Evolutionary conservation across 495 filamentous ascomycete genomes (phyloP), one percentile per base, ranked within the genome.

Genomic region (Hypoxylon perforatum): DNA sequence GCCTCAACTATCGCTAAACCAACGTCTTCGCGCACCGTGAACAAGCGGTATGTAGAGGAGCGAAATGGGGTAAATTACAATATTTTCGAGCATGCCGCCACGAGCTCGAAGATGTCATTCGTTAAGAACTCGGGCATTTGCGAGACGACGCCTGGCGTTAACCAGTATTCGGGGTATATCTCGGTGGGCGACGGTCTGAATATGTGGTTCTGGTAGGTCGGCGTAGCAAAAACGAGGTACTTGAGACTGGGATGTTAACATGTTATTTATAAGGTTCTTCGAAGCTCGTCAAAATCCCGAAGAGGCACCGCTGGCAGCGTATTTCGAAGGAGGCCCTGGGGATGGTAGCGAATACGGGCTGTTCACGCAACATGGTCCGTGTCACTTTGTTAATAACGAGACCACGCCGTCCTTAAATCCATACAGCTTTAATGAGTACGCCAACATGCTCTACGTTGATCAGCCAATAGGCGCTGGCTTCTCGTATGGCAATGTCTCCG

Each of bases 361-460:
- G 8, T 82, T 91, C 65, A 72, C 74, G 61, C 87, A 90, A 68
- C 85, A 86, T 67, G 88, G 87, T 0, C 88, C 88, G 2, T 90
- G 88, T 63, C 71, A 76, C n/a, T 86, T 87, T 57, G 77, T 85
- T 28, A 82, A 86, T 54, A 76, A 76, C 6, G 77, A 83, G 45
- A 81, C 77, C 21, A 80, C 76, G 12, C 85, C 85, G 1, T 78
- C 79, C 1, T 63, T 83, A 35, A 87, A 87, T 57, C 83, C 83
- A 0, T 84, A 87, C 74, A 85, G 82, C 41, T 91, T 81, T 75
- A 90, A 89, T 67, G 82, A 83, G 58, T 83, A 86, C 57, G 84
- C 84, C 52, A 90, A 89, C 61, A 86, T 87, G 80, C 75, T 88
- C 14, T 91, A 86, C 67, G 81, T 91, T 49, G 87, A 90, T 62